Base-by-base conservation (phyloP, 2,329 filamentous ascomycete species). In the Diaporthe australafricana region DNA sequence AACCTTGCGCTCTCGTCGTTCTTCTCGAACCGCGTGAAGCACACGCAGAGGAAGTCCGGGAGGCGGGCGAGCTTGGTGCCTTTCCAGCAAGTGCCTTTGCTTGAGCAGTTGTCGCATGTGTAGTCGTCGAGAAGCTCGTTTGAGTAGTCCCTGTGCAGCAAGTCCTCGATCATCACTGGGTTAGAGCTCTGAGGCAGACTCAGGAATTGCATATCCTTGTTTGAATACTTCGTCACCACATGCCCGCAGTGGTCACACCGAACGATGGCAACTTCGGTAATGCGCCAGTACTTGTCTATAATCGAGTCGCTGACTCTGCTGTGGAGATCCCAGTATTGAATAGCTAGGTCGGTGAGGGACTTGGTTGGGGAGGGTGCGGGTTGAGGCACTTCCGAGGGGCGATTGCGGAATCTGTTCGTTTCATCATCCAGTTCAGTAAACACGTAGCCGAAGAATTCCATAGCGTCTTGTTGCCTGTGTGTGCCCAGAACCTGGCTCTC, bases 361-460 rank as follows among this genome's bases (percentile, higher is more conserved):
- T 75, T 74, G 30, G 74, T 68, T 38, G 62, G 67, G 20, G 73
- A 48, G 20, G 70, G 55, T 62, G 67, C 35, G 62, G 74, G 76
- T 75, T 77, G 74, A 65, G 72, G 71, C 38, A 76, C 75, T 52
- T 75, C 71, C 67, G 65, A 71, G 22, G 66, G 68, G n/a, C 67
- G 80, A 72, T 91, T 85, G n/a, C 85, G 83, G 17, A 81, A 80
- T 32, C 79, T 80, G 79, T 98, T 97, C 6, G 97, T 91, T 81
- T 99, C 96, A 78, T 96, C 93, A 76, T 96, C 92, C 16, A 98
- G 86, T 75, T 93, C 91, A 68, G 94, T 91, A 47, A 97, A 87
- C 32, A 98, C 81, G 78, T 97, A 98, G 56, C 91, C 90, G 75
- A 96, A 91, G 76, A 97, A 97, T 77, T 98, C 96, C 75, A 95